Percentiles rank a stretch among this genome's conserved stretches.
These are phyloP conservation scores for Glycine tomentella DNA, from an alignment of 306 rosid genomes.

Conservation along the genomic window DNA sequence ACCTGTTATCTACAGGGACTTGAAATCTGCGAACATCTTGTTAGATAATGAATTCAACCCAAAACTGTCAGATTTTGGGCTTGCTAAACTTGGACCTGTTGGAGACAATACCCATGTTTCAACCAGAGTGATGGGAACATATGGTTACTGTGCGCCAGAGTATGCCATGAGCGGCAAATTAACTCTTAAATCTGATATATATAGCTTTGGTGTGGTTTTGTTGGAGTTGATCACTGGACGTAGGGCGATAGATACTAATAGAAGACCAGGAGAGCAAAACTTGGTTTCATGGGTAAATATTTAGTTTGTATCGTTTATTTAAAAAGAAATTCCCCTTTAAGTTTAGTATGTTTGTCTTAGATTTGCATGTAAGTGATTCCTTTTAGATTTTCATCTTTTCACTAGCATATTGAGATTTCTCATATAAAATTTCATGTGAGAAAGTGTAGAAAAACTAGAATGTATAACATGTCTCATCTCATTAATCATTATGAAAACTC, in stretches of 20 bases:
- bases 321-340: constrained; percentile 8
- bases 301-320: constrained; percentile 12
- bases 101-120: constrained; percentile 99
- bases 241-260: constrained; percentile 71
- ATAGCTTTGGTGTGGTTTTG: constrained; percentile 96
- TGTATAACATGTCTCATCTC: not conserved
- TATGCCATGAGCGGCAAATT: constrained; percentile 97
- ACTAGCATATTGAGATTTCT: not conserved
- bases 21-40: constrained; percentile 92
- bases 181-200: constrained; percentile 96
- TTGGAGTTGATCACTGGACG: constrained; percentile 95
- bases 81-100: constrained; percentile 95
- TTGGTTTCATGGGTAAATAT: constrained; percentile 81
- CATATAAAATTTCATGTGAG: constrained; percentile 3
- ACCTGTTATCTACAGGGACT: constrained; percentile 94
- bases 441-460: not conserved
- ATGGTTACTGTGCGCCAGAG: constrained; percentile 98
- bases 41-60: constrained; percentile 82
- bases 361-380: constrained; percentile 29
- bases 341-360: constrained; percentile 28
- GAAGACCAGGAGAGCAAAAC: constrained; percentile 87
- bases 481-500: no score
- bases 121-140: constrained; percentile 97
- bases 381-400: constrained; percentile 11
- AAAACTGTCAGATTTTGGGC: constrained; percentile 95